Conservation (phyloP, 2,329 filamentous ascomycete species). For the Colletotrichum cordylinicola region DNA sequence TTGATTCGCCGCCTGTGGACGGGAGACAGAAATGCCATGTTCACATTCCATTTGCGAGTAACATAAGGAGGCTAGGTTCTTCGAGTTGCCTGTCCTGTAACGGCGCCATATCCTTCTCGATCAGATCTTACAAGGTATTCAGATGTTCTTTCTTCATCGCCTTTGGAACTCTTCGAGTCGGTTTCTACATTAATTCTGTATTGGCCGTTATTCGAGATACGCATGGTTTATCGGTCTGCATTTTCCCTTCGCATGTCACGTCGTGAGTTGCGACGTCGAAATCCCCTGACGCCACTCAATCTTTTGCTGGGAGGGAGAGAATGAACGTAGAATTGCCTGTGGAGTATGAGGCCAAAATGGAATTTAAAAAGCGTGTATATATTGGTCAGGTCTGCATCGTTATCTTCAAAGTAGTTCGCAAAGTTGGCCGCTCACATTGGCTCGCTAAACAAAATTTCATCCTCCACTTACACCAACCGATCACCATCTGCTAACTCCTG, state of each 20-base stretch:
- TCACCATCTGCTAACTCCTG: background rate
- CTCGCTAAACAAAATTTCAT: background rate
- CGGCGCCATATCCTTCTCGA: background rate
- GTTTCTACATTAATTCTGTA: background rate
- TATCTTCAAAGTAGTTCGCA: background rate
- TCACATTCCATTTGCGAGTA: background rate
- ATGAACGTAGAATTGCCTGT: background rate
- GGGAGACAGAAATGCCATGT: background rate
- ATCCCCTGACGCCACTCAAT: background rate
- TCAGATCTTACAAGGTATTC: background rate
- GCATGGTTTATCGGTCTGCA: background rate
- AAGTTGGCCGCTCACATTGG: background rate
- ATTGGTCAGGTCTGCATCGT: background rate
- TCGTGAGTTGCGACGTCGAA: background rate
- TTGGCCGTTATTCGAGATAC: background rate
- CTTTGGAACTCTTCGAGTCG: background rate
- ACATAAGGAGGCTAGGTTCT: background rate
- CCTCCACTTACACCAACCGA: background rate
- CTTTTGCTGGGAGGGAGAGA: background rate
- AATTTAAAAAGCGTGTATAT: background rate
- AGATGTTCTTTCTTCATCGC: background rate
- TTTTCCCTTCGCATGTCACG: background rate
- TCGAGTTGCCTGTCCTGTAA: background rate
- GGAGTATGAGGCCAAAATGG: background rate
- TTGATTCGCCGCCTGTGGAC: background rate